phyloP scores from a whole-genome alignment of 192 early-diverging fungal genomes.

The Backusella parvicylindrica region DNA sequence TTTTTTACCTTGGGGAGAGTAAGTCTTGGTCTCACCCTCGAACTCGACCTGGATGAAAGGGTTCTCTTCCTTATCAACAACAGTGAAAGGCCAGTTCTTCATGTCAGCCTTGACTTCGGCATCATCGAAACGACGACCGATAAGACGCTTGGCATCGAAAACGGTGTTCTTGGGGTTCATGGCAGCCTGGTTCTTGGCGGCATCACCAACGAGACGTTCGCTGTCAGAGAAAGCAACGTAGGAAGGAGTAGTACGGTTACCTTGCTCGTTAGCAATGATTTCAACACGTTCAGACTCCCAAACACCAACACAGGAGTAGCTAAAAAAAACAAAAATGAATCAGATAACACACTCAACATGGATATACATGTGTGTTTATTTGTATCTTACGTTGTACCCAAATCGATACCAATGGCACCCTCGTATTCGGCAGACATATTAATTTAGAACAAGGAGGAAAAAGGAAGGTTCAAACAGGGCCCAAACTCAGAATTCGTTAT shows the following conservation, averaged over 20 bases:
- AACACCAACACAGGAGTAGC: constrained; percentile 90
- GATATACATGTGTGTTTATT: not conserved
- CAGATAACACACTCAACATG: constrained; percentile 38
- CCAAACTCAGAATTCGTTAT: constrained; percentile 2
- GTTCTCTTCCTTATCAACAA: constrained; percentile 63
- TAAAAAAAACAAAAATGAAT: constrained; percentile 59
- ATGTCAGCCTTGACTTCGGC: constrained; percentile 77
- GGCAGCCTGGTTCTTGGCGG: constrained; percentile 89
- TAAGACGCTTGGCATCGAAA: constrained; percentile 90
- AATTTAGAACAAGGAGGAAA: constrained; percentile 18
- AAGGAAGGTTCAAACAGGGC: constrained; percentile 17
- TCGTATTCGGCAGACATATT: constrained; percentile 38
- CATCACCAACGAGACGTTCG: constrained; percentile 83
- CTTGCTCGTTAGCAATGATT: constrained; percentile 93
- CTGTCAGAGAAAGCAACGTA: constrained; percentile 79
- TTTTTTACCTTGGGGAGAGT: constrained; percentile 66
- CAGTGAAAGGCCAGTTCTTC: constrained; percentile 85
- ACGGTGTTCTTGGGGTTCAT: constrained; percentile 91
- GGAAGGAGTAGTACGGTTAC: constrained; percentile 86
- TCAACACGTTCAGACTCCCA: constrained; percentile 94
- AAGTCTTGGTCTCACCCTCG: constrained; percentile 80
- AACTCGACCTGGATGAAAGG: constrained; percentile 80
- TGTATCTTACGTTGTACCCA: constrained; percentile 43
- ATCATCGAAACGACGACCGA: constrained; percentile 85
- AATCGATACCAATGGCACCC: constrained; percentile 42